Base-by-base conservation (phyloP, 768 basidiomycete species). In the Heimioporus sp. region DNA sequence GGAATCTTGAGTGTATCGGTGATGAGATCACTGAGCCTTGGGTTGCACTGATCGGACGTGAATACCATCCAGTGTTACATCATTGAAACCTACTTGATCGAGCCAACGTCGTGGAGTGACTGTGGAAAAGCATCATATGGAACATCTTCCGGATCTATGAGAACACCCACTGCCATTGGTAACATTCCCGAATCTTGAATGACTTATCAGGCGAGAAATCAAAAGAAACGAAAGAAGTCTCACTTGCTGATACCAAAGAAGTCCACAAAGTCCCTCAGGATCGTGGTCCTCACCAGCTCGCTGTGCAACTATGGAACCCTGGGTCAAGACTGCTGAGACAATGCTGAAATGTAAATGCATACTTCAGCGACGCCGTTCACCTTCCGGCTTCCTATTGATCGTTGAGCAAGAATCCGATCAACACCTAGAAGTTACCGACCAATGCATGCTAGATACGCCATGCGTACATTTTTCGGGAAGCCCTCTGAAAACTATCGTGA, bases 361-460 rank as follows among this genome's bases (percentile, higher is more conserved):
- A 86, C 83, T 75, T 94, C 96, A 10, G 97, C 96, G 13, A 98
- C 97, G 63, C 97, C 96, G 61, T 99, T 99, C 63, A 94, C 89
- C 66, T 86, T 90, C 60, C 86, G 81, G 63, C 86, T 89, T 28
- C 84, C 83, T 84, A 52, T 45, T 16, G 20, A 30, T 43, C 34
- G n/a, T 49, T 30, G 42, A 21, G 19, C 54, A 50, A 51, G 31
- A 48, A 34, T 35, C 10, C 10, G 19, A 15, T 15, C 6, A 12
- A 10, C 16, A 15, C 21, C 10, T 8, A 43, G 46, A 6, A 38
- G 53, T 2, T 9, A 67, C 58, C 42, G 60, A 71, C 80, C 93
- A 53, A 98, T 87, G 67, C 87, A 87, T 16, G 97, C 97, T 21
- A 99, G 75, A 70, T 89, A 86, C 10, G 93, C 92, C 90, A 94